phyloP scores from a whole-genome alignment of 208 protist species.

The Trichomonas vaginalis region DNA sequence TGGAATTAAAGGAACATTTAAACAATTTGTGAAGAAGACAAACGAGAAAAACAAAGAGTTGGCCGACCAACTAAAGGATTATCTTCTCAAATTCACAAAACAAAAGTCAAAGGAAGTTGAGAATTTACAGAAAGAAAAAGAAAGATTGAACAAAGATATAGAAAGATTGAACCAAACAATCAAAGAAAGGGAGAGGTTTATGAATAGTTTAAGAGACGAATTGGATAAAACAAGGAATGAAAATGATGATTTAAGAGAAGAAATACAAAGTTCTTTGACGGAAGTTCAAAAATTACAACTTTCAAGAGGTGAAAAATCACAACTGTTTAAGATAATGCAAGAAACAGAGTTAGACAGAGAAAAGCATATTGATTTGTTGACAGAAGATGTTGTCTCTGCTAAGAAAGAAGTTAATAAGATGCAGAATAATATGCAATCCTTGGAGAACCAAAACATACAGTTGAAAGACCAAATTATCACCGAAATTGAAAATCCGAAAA shows the following conservation, averaged over 20 bases:
- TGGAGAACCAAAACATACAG: background rate
- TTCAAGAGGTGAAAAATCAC: background rate
- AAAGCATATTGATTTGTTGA: background rate
- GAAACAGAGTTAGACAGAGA: background rate
- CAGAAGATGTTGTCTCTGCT: background rate
- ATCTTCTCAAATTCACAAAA: background rate
- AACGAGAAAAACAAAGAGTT: background rate
- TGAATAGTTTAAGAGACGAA: background rate
- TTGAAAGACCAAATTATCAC: background rate
- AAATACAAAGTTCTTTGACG: background rate
- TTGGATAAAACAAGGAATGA: background rate
- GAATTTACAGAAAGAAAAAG: background rate
- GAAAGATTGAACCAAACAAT: background rate
- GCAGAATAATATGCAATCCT: background rate
- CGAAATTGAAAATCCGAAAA: background rate
- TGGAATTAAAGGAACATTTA: background rate
- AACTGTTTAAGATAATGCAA: background rate
- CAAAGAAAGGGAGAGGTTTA: background rate
- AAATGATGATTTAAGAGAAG: background rate
- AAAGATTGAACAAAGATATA: background rate
- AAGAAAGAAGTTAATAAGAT: background rate
- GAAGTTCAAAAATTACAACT: background rate
- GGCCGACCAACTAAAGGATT: background rate
- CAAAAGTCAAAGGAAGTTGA: background rate
- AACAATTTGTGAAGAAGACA: background rate